Evolutionary conservation across 352 stramenopile genomes (phyloP), one percentile per base, ranked within the genome.

Genomic region (Phytopythium aichiense): DNA sequence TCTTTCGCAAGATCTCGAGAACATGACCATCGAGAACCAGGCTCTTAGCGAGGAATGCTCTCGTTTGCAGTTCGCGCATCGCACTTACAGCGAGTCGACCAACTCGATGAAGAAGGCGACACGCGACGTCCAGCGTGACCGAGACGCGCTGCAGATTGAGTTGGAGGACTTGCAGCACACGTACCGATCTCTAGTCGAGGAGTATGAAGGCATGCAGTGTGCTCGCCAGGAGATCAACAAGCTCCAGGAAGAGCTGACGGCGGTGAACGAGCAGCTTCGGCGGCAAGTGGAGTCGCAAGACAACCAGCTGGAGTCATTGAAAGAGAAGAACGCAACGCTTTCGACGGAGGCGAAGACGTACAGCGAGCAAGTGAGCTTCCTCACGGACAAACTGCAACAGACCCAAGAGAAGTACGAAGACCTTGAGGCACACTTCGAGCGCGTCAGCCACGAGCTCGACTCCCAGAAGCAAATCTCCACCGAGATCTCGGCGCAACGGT

Each of bases 11-110:
- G 86, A 95, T 57, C 65, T 95, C 38, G 84, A 95, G 56, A 92
- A 95, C 61, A 95, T 95, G 86, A 95, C 84, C 12, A 70, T 93
- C 23, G 86, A 95, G 45, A 95, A 95, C 53, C 86, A 95, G 58
- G 80, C 79, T 28, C 73, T 95, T n/a, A 91, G 78, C 52, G 84
- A 92, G 64, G 86, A 95, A 42, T 93, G 84, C 53, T 78, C 70
- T 7, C 72, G 81, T 0, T 61, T 93, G 20, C 82, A 92, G 70
- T 76, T 69, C 45, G 63, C 72, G 3, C 68, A 87, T 3, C 75
- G 87, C 11, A 78, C 71, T 2, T 73, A 75, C 43, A 81, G 73
- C 8, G 74, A 89, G 38, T 89, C 80, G 1, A 68, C 61, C 1
- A 79, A 69, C 25, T 75, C 58, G 18, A 75, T 93, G 50, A 89